phyloP scores from a whole-genome alignment of 768 basidiomycete species.

The Boletus tylopilopsis region DNA sequence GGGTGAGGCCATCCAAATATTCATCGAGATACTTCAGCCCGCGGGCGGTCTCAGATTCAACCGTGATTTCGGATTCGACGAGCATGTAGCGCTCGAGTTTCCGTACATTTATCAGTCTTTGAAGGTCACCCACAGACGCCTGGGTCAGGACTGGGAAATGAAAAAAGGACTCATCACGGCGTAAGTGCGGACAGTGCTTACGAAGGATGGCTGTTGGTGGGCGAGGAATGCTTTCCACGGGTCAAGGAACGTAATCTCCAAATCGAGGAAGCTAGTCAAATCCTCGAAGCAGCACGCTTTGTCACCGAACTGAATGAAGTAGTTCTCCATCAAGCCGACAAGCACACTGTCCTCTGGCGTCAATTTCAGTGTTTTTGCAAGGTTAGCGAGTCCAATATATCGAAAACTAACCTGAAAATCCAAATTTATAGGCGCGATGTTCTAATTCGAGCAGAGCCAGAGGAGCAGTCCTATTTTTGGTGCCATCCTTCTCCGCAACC shows the following conservation, averaged over 20 bases:
- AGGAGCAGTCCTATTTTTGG: constrained; percentile 67
- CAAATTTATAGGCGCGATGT: constrained; percentile 48
- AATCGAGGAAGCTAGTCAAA: constrained; percentile 58
- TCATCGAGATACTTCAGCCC: constrained; percentile 50
- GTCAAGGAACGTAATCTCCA: constrained; percentile 44
- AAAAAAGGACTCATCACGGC: constrained; percentile 14
- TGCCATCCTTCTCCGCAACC: constrained; percentile 62
- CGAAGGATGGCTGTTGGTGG: constrained; percentile 44
- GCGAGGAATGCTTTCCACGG: constrained; percentile 56
- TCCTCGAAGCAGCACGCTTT: constrained; percentile 90
- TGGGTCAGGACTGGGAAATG: constrained; percentile 24
- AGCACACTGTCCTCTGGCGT: constrained; percentile 44
- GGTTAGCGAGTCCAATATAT: not conserved
- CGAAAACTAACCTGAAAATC: constrained; percentile 39
- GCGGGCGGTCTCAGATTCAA: constrained; percentile 52
- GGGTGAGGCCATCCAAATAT: constrained; percentile 64
- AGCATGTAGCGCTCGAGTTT: constrained; percentile 71
- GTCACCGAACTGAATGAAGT: constrained; percentile 69
- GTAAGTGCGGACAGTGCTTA: constrained; percentile 30
- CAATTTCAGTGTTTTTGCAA: constrained; percentile 2
- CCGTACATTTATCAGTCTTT: constrained; percentile 65
- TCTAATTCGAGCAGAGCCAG: constrained; percentile 78
- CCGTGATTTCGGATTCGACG: constrained; percentile 43
- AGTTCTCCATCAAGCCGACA: constrained; percentile 53
- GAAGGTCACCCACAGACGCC: constrained; percentile 54